Conservation (phyloP, 164 flowering plant species). For the Hamamelis virginiana region DNA sequence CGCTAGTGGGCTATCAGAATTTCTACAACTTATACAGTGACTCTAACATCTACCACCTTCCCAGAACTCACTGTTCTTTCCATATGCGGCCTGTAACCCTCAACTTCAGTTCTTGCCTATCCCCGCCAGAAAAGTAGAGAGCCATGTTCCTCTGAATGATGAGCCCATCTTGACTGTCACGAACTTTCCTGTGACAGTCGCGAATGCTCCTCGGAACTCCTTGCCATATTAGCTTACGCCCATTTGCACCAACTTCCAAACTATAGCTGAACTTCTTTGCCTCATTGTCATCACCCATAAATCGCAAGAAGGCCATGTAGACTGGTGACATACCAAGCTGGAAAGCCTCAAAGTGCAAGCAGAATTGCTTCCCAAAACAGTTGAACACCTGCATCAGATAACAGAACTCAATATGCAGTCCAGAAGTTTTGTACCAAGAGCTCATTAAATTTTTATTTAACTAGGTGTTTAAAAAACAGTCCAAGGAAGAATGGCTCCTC, state of each 20-base stretch:
- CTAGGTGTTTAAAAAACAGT: too few species aligned
- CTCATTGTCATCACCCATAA: constrained; percentile 42
- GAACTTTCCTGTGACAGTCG: constrained; percentile 39
- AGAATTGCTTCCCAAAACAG: constrained; percentile 41
- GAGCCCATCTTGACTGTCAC: constrained; percentile 42
- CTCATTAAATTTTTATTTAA: too few species aligned
- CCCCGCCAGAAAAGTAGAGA: constrained; percentile 38
- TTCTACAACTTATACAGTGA: constrained; percentile 10
- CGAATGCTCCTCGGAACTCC: constrained; percentile 41
- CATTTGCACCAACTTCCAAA: constrained; percentile 37
- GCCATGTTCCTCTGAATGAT: constrained; percentile 38
- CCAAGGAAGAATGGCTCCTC: neutral
- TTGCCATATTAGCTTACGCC: constrained; percentile 38
- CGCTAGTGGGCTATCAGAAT: too few species aligned
- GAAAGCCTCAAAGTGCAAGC: constrained; percentile 46
- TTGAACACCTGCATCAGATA: constrained; percentile 31
- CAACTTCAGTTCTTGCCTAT: constrained; percentile 35
- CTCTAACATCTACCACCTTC: neutral
- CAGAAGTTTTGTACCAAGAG: neutral
- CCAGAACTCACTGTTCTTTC: constrained; percentile 32
- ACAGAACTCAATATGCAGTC: neutral
- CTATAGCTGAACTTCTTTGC: constrained; percentile 38
- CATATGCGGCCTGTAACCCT: constrained; percentile 39
- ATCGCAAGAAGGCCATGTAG: constrained; percentile 38
- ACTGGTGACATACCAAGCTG: constrained; percentile 37